Percentiles rank a stretch among this genome's conserved stretches.
Evolutionary conservation across 768 basidiomycete species (phyloP).

Genomic region (Mycena chlorophos): DNA sequence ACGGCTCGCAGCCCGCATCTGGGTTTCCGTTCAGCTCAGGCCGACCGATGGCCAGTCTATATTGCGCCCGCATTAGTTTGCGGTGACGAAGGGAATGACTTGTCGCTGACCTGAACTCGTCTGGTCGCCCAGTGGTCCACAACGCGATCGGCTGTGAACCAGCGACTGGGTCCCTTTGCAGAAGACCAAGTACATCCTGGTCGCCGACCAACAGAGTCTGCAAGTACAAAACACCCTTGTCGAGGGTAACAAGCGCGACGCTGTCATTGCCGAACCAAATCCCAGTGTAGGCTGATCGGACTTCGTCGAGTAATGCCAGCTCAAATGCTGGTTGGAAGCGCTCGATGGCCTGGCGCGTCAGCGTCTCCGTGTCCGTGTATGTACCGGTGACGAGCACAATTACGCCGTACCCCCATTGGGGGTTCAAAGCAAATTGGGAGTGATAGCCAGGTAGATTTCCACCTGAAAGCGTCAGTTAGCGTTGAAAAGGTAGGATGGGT

Average conservation of each 20-base stretch:
- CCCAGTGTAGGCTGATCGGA: constrained; percentile 32
- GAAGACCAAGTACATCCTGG: constrained; percentile 34
- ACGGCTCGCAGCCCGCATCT: constrained; percentile 35
- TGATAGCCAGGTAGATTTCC: constrained; percentile 43
- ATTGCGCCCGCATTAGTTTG: background rate
- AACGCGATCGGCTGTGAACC: constrained; percentile 26
- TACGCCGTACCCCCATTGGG: constrained; percentile 42
- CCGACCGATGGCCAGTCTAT: constrained; percentile 32
- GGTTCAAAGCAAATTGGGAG: constrained; percentile 40
- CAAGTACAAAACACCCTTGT: constrained; percentile 31
- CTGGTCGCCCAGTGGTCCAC: constrained; percentile 39
- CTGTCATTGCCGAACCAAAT: constrained; percentile 34
- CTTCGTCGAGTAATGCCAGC: constrained; percentile 29
- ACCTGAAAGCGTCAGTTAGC: constrained; percentile 21
- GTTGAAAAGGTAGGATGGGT: background rate
- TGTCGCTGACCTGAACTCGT: constrained; percentile 44
- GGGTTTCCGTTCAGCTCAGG: constrained; percentile 28
- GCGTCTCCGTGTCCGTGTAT: constrained; percentile 30
- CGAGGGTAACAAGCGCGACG: constrained; percentile 30
- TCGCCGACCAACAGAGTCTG: constrained; percentile 35
- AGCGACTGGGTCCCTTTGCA: constrained; percentile 26
- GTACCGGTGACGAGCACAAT: constrained; percentile 42
- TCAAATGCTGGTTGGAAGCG: constrained; percentile 38
- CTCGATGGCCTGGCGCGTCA: constrained; percentile 35
- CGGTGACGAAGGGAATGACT: background rate